phyloP scores from a whole-genome alignment of 1,284 basidiomycete species.

The Mycena sp. region DNA sequence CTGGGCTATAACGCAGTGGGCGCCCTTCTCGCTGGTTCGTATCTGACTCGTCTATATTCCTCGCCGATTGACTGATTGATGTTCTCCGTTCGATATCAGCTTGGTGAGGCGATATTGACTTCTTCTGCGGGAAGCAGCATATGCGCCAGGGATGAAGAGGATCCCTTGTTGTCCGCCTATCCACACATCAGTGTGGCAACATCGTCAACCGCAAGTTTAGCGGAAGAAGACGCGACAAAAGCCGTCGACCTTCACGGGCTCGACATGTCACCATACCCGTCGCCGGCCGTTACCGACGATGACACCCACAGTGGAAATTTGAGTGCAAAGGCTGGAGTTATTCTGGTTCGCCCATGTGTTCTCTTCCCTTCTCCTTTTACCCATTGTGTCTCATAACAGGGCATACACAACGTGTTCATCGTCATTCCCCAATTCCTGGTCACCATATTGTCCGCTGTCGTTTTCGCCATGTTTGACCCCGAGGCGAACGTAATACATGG shows the following conservation, averaged over 20 bases:
- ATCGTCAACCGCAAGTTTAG: no score
- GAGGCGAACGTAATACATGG: not conserved
- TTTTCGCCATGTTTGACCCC: slow-evolving; percentile 76
- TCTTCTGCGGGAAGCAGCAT: slow-evolving; percentile 45
- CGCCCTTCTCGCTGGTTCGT: slow-evolving; percentile 78
- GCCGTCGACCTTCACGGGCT: slow-evolving; percentile 50
- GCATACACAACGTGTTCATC: slow-evolving; percentile 92
- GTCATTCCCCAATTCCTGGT: slow-evolving; percentile 81
- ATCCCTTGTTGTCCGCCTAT: no score
- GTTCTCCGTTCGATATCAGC: slow-evolving; percentile 48
- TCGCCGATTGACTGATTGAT: not conserved
- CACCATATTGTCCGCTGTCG: slow-evolving; percentile 66
- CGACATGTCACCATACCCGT: no score
- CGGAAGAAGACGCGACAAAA: no score
- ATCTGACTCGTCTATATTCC: not conserved
- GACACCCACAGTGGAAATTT: no score
- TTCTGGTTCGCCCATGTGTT: slow-evolving; percentile 82
- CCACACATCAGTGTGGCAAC: no score
- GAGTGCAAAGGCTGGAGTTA: slow-evolving; percentile 88
- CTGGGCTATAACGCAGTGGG: slow-evolving; percentile 86
- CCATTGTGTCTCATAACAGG: slow-evolving; percentile 52
- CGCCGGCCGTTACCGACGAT: no score
- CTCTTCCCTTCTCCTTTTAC: not conserved
- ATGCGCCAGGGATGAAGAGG: slow-evolving; percentile 4
- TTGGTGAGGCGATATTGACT: slow-evolving; percentile 77